Evolutionary conservation across 1,139 yeast species (phyloP), one percentile per base, ranked within the genome.

Genomic region (Kodamaea plutei): DNA sequence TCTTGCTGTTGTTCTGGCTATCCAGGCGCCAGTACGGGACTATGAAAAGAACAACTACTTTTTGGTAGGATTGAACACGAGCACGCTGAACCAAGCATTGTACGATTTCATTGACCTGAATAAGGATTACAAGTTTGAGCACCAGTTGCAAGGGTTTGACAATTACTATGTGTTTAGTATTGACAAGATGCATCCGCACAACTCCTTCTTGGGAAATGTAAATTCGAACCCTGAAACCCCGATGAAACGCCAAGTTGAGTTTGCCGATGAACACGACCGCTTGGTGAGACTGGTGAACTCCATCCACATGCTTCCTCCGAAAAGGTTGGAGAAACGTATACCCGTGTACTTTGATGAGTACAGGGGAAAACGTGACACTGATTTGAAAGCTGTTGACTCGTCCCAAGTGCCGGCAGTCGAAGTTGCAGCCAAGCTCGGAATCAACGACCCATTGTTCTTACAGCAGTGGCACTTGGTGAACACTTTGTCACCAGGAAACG

Each of bases 381-480:
- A n/a, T 4, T 29, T 33, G 15, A 44, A 43, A 4, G 56, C 60
- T 29, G 63, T 47, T 21, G 82, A 74, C 42, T 71, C 79, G 1
- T 64, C 80, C 10, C 61, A 71, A 50, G 43, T 54, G 25, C 64
- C 66, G 1, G 44, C 55, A 54, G 56, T 54, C 19, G 62, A 65
- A 10, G 76, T 74, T 1, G 63, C 69, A 37, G 65, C 73, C n/a
- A 61, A 68, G 36, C 70, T 88, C 35, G 62, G 57, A 8, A 91
- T 91, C 33, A 53, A 69, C 14, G 99, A 91, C 57, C 98, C 98
- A 0, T 61, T 72, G 10, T 91, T 93, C 50, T 54, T 60, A 7
- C 67, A 73, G 26, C 99, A 93, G 57, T 93, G 99, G 99, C 96
- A 91, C 57, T 58, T 93, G 18, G 58, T 83, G 26, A 93, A 93